These are phyloP conservation scores for Amylocystis lapponica DNA, from an alignment of 768 basidiomycete genomes.

Conservation along the genomic window DNA sequence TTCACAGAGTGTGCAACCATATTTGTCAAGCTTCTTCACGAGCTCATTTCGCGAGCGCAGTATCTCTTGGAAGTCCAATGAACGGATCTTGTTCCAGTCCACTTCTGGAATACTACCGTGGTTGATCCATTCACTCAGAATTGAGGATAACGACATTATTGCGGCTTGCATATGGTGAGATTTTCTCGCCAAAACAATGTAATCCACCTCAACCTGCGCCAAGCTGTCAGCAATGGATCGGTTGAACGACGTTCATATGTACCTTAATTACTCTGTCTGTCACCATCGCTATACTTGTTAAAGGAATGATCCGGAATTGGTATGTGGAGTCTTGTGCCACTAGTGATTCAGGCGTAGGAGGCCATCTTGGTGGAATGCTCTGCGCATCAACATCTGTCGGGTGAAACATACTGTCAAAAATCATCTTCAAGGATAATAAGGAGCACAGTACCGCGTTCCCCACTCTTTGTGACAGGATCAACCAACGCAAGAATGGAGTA, in stretches of 20 bases:
- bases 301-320: slow-evolving; percentile 57
- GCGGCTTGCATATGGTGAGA: slow-evolving; percentile 59
- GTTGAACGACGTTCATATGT: background rate
- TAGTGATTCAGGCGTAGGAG: slow-evolving; percentile 46
- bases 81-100: slow-evolving; percentile 75
- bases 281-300: slow-evolving; percentile 72
- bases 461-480: slow-evolving; percentile 50
- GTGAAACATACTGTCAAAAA: background rate
- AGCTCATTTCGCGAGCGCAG: slow-evolving; percentile 54
- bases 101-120: slow-evolving; percentile 56
- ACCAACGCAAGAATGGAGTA: slow-evolving; percentile 75
- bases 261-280: slow-evolving; percentile 72
- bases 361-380: slow-evolving; percentile 73
- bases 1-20: slow-evolving; percentile 52
- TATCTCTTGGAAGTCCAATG: slow-evolving; percentile 89
- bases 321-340: slow-evolving; percentile 52
- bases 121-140: slow-evolving; percentile 55
- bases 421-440: background rate
- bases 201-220: slow-evolving; percentile 62
- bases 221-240: background rate
- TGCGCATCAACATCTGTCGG: slow-evolving; percentile 50
- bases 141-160: slow-evolving; percentile 39
- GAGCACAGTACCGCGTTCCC: slow-evolving; percentile 42
- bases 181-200: slow-evolving; percentile 59
- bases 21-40: slow-evolving; percentile 34